Evolutionary conservation across 495 filamentous ascomycete species (phyloP), one percentile per base, ranked within the genome.

Genomic region (Amphirosellinia nigrospora): DNA sequence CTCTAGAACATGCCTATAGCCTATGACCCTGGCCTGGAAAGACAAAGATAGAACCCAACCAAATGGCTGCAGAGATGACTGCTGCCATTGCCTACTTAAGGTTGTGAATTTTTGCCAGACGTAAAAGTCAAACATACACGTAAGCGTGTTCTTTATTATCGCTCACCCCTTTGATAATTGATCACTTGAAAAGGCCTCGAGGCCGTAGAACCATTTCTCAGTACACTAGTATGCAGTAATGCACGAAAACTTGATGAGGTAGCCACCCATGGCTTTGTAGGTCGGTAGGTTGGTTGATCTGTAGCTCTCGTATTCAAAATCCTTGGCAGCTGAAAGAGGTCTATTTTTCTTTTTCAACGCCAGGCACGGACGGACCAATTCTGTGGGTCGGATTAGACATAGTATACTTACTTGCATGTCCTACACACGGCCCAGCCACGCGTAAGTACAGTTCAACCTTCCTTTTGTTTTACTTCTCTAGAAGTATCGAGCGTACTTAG

Each of bases 301-400:
- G 30, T 21, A 58, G 21, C 58, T 61, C 36, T 61, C 58, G 58
- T 61, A 61, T 61, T 58, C 58, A 28, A 32, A 19, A 21, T 26
- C 32, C 30, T 36, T 52, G 23, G 34, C 63, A 53, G 63, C 63
- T 65, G 63, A 65, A 65, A 65, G 32, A n/a, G 28, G 23, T 19
- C n/a, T 19, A 21, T 52, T 65, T 65, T 53, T 34, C n/a, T n/a
- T 65, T 39, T 52, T 53, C 10, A 28, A 52, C 26, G 26, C 32
- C 6, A 65, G 23, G 16, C 15, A 64, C 43, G 61, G 38, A 60
- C n/a, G n/a, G n/a, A n/a, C n/a, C n/a, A n/a, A n/a, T n/a, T n/a
- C n/a, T n/a, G n/a, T n/a, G n/a, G n/a, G n/a, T n/a, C n/a, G n/a
- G n/a, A n/a, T n/a, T n/a, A n/a, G n/a, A n/a, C n/a, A n/a, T n/a